Percentiles rank a stretch among this genome's conserved stretches.
Conservation (phyloP, 495 filamentous ascomycete genomes). For the Xylaria curta region DNA sequence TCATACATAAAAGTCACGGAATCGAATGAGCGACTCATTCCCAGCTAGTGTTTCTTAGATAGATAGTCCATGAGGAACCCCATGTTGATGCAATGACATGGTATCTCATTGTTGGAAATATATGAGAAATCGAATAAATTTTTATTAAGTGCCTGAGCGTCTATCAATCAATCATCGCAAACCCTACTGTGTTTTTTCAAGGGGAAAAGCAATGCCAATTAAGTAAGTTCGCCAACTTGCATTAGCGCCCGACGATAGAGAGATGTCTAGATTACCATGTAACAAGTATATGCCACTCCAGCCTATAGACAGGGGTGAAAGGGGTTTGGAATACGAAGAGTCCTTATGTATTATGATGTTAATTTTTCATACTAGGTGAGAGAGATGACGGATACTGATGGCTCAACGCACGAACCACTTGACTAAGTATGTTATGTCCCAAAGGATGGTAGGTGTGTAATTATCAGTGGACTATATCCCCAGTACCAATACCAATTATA, state of each 20-base stretch:
- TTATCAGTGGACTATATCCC: too few species aligned
- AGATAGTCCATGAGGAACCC: not conserved
- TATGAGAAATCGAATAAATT: not conserved
- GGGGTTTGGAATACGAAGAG: not conserved
- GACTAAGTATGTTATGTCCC: too few species aligned
- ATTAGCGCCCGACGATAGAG: constrained; percentile 11
- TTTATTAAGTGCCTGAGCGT: not conserved
- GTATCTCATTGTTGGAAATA: constrained; percentile 2
- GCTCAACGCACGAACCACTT: too few species aligned
- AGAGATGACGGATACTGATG: not conserved
- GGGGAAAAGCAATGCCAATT: not conserved
- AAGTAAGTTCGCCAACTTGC: not conserved
- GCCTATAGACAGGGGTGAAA: not conserved
- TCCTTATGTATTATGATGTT: not conserved
- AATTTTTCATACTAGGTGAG: not conserved
- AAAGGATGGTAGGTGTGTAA: too few species aligned
- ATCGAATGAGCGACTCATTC: not conserved
- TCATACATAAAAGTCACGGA: not conserved
- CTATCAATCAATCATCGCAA: not conserved
- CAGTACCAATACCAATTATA: too few species aligned
- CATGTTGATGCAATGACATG: constrained; percentile 2
- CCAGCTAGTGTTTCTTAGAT: not conserved
- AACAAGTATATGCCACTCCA: not conserved
- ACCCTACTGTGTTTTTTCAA: not conserved
- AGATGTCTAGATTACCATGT: not conserved